Conservation (phyloP, 1,284 basidiomycete genomes). For the Rhizoctonia solani region DNA sequence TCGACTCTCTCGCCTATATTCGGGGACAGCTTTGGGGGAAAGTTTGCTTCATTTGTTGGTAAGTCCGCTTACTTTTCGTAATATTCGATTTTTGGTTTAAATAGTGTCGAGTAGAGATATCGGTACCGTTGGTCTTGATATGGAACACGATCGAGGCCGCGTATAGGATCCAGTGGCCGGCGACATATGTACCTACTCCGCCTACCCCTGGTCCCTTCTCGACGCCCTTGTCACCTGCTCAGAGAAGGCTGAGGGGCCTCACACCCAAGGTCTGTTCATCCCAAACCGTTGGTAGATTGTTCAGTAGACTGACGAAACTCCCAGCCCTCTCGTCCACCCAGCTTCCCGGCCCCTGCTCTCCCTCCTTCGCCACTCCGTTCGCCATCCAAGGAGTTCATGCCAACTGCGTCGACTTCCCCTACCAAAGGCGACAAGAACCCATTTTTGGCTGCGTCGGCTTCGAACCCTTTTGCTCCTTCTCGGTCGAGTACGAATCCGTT, state of each 20-base stretch:
- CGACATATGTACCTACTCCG: constrained; percentile 11
- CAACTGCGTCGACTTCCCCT: not conserved
- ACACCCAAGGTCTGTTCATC: constrained; percentile 16
- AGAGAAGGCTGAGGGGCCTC: constrained; percentile 9
- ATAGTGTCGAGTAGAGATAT: constrained; percentile 11
- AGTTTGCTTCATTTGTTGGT: constrained; percentile 27
- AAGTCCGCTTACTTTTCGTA: not conserved
- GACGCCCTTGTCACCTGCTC: constrained; percentile 20
- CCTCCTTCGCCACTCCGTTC: constrained; percentile 24
- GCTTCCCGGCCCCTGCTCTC: constrained; percentile 3
- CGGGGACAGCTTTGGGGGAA: not conserved
- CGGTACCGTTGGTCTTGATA: constrained; percentile 8
- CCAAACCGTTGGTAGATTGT: not conserved
- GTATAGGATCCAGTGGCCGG: constrained; percentile 16
- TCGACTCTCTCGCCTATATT: not conserved
- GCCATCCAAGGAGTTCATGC: constrained; percentile 3
- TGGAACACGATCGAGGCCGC: constrained; percentile 24
- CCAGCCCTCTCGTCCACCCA: constrained; percentile 16
- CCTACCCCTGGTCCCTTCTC: constrained; percentile 26
- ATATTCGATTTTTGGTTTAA: too few relatives aligned
- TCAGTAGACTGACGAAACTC: not conserved
- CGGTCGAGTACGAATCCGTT: constrained; percentile 22
- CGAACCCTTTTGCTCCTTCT: not conserved
- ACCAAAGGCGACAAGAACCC: constrained; percentile 17
- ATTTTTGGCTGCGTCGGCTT: not conserved